Percentiles rank a stretch among this genome's conserved stretches.
Conservation (phyloP, 2,329 filamentous ascomycete species). For the Talaromyces atroroseus region DNA sequence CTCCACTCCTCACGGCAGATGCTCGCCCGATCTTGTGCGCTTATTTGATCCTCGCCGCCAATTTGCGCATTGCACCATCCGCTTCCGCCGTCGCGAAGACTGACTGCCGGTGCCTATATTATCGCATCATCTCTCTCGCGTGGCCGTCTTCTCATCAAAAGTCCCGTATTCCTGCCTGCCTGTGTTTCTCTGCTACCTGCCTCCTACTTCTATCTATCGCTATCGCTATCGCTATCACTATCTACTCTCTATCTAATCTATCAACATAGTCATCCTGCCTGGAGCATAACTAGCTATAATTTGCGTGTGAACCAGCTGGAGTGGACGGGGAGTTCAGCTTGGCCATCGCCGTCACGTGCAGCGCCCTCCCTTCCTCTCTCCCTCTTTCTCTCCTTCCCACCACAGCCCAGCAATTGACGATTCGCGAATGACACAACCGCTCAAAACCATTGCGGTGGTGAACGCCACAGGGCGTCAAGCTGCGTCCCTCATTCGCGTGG, state of each 20-base stretch:
- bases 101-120: background rate
- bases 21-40: background rate
- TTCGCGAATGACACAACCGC: slow-evolving; percentile 36
- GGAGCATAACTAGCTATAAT: no score
- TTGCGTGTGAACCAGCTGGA: no score
- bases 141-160: no score
- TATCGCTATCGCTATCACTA: no score
- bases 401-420: no score
- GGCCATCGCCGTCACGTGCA: slow-evolving; percentile 8
- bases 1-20: background rate
- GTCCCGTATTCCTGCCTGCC: no score
- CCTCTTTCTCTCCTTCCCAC: background rate
- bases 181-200: no score
- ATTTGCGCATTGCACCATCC: slow-evolving; percentile 4
- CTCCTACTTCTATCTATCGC: no score
- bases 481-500: slow-evolving; percentile 89
- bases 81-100: slow-evolving; percentile 6
- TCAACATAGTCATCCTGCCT: no score
- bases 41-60: slow-evolving; percentile 9
- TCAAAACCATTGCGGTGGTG: slow-evolving; percentile 87
- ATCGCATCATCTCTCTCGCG: background rate
- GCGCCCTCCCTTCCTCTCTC: background rate
- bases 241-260: no score
- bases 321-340: no score
- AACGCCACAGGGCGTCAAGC: slow-evolving; percentile 95